These are phyloP conservation scores for Xylariales sp. DNA, from an alignment of 2,329 filamentous ascomycete genomes.

Conservation along the genomic window DNA sequence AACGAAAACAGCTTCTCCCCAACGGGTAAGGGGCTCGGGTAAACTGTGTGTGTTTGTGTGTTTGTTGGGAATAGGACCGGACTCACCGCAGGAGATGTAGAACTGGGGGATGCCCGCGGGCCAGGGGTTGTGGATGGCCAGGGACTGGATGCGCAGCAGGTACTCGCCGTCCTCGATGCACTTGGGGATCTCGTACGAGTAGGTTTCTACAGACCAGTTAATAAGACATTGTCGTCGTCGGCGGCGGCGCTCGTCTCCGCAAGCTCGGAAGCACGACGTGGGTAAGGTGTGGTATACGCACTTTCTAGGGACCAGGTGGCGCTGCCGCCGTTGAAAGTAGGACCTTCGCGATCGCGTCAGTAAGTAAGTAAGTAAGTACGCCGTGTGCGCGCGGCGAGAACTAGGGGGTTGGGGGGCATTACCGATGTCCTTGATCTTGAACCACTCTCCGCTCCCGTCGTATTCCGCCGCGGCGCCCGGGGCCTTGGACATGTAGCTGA, in stretches of 20 bases:
- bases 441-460: conserved; percentile 56
- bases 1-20: no score
- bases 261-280: no score
- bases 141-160: conserved; percentile 68
- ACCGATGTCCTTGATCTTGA: conserved; percentile 57
- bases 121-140: conserved; percentile 69
- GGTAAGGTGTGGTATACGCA: conserved; percentile 37
- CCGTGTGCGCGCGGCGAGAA: no score
- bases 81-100: conserved; percentile 58
- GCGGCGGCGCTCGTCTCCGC: not conserved
- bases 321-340: conserved; percentile 51
- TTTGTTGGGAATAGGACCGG: no score
- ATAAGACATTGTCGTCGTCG: conserved; percentile 7
- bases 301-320: conserved; percentile 51
- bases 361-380: not conserved
- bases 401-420: not conserved
- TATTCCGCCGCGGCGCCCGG: conserved; percentile 52
- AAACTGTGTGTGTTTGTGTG: no score
- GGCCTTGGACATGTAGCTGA: conserved; percentile 56
- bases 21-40: no score
- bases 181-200: conserved; percentile 59
- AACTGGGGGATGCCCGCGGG: conserved; percentile 59
- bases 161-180: conserved; percentile 68
- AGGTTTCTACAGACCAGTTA: conserved; percentile 43
- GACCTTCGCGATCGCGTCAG: conserved; percentile 41